Evolutionary conservation across 352 stramenopile genomes (phyloP).

Genomic region (Phytopythium oedochilum): DNA sequence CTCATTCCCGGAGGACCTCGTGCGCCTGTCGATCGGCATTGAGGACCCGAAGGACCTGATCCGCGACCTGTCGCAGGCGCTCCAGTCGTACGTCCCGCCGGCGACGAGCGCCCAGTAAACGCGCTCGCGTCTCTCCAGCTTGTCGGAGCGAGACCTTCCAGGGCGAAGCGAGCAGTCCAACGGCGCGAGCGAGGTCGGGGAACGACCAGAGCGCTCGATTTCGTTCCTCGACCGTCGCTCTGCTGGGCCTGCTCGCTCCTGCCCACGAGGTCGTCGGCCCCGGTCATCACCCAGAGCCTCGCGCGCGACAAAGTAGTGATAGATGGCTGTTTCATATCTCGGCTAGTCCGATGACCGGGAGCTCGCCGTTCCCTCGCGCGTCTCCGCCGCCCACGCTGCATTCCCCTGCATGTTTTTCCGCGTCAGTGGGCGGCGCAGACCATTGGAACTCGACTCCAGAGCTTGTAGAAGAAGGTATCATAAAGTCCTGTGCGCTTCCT

Average conservation of each 20-base stretch:
- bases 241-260: neutral
- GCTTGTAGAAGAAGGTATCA: slow-evolving; percentile 5
- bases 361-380: neutral
- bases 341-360: neutral
- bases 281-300: neutral
- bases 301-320: slow-evolving; percentile 5
- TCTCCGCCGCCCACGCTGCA: slow-evolving; percentile 8
- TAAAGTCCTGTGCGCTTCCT: neutral
- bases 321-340: slow-evolving; percentile 1
- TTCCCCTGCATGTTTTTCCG: slow-evolving; percentile 3
- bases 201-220: neutral
- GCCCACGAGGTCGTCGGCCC: neutral
- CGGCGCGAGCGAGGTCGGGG: neutral
- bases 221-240: neutral
- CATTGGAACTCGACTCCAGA: neutral
- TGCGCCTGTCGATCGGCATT: slow-evolving; percentile 93
- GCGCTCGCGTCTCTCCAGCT: neutral
- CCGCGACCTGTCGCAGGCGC: slow-evolving; percentile 88
- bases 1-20: slow-evolving; percentile 91
- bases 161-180: no score
- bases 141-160: slow-evolving; percentile 2
- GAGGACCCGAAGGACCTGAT: slow-evolving; percentile 94
- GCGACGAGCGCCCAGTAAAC: slow-evolving; percentile 10
- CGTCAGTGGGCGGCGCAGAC: slow-evolving; percentile 5
- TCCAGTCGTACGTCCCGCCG: slow-evolving; percentile 70